phyloP scores from a whole-genome alignment of 1,284 basidiomycete species.

The Trichosporon coremiiforme region DNA sequence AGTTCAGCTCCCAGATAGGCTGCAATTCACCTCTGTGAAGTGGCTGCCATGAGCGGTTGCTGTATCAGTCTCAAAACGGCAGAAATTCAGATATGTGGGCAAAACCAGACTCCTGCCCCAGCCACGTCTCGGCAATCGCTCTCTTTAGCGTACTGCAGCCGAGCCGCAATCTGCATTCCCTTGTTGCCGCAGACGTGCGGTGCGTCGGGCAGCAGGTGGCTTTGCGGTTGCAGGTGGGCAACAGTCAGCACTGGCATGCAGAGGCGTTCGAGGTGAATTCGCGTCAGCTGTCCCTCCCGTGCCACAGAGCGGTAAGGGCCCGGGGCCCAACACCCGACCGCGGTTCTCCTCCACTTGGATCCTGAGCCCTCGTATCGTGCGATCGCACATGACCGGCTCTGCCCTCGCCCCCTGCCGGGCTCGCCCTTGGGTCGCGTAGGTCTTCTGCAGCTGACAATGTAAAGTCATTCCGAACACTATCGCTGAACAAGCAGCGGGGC shows the following conservation, averaged over 20 bases:
- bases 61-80: not conserved
- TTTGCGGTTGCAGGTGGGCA: not conserved
- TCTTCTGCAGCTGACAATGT: not conserved
- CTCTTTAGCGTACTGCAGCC: not conserved
- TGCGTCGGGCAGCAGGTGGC: not conserved
- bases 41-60: not conserved
- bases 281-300: not conserved
- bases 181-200: not conserved
- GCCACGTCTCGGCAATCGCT: not conserved
- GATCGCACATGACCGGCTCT: slow-evolving; percentile 11
- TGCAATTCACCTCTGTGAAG: not conserved
- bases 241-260: not conserved
- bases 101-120: not conserved
- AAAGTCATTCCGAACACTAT: slow-evolving; percentile 1
- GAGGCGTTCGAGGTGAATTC: not conserved
- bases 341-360: not conserved
- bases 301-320: not conserved
- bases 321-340: slow-evolving; percentile 5
- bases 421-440: not conserved
- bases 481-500: not conserved
- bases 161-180: not conserved
- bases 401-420: not conserved
- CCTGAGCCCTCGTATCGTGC: slow-evolving; percentile 11
- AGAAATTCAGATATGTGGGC: slow-evolving; percentile 3
- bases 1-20: not conserved